A percentile compares a stretch with the other conserved stretches of the same genome.
Evolutionary conservation across 441 rosid species (phyloP).

Genomic region (Gossypium trilobum): DNA sequence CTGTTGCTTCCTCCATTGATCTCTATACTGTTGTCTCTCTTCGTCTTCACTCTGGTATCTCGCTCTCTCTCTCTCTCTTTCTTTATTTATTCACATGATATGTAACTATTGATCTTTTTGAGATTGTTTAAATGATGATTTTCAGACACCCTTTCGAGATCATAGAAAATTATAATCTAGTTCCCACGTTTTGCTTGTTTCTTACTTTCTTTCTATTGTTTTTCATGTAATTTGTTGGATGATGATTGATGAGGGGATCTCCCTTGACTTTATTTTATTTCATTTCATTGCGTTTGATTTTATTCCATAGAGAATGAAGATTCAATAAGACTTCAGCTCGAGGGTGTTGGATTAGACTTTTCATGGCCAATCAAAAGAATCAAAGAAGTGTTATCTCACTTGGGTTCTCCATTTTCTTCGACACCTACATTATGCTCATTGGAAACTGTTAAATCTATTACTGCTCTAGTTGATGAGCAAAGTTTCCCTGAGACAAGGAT

Average conservation of each 20-base stretch:
- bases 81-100: neutral
- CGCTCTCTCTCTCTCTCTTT: conserved; percentile 29
- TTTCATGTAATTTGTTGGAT: neutral
- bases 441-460: conserved; percentile 42
- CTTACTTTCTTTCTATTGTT: neutral
- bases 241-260: neutral
- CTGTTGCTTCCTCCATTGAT: conserved; percentile 80
- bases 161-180: too few species aligned
- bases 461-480: conserved; percentile 57
- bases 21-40: conserved; percentile 63
- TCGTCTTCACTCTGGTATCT: conserved; percentile 28
- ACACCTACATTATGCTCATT: conserved; percentile 48
- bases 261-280: neutral
- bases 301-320: conserved; percentile 34
- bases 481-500: conserved; percentile 60
- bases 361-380: conserved; percentile 60
- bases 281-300: conserved; percentile 9
- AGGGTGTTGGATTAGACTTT: conserved; percentile 56
- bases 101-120: too few species aligned
- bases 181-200: neutral
- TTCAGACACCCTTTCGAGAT: too few species aligned
- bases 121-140: too few species aligned
- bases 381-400: conserved; percentile 43
- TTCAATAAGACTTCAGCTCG: conserved; percentile 46
- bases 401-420: conserved; percentile 33